Percentiles rank a stretch among this genome's conserved stretches.
These are phyloP conservation scores for Rhodotorula toruloides DNA, from an alignment of 768 basidiomycete species.

Conservation along the genomic window DNA sequence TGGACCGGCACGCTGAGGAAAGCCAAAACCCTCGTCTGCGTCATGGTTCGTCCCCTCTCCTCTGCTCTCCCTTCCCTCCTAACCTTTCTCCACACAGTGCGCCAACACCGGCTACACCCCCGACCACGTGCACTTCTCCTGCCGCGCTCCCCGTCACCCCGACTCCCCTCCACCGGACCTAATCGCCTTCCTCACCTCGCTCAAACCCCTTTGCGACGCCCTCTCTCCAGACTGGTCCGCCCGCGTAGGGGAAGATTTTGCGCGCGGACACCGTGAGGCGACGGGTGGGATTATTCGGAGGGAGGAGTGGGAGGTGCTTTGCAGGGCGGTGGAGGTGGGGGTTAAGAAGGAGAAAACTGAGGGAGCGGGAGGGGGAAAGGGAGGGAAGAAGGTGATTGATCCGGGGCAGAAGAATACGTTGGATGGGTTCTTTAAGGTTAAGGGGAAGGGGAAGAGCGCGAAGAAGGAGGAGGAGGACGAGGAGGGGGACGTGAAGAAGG, in stretches of 20 bases:
- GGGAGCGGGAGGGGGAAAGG: neutral
- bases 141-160: conserved; percentile 19
- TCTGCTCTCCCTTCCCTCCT: conserved; percentile 43
- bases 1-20: conserved; percentile 51
- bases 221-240: conserved; percentile 39
- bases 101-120: conserved; percentile 46
- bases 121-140: conserved; percentile 32
- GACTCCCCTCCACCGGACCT: conserved; percentile 5
- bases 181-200: conserved; percentile 21
- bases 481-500: neutral
- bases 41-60: conserved; percentile 24
- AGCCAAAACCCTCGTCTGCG: conserved; percentile 33
- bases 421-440: conserved; percentile 24
- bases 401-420: conserved; percentile 26
- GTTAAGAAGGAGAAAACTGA: conserved; percentile 19
- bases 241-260: conserved; percentile 52
- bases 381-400: conserved; percentile 6
- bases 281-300: conserved; percentile 56
- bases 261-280: conserved; percentile 53
- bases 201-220: conserved; percentile 11
- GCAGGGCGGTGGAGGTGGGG: conserved; percentile 19
- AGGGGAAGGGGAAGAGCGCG: neutral
- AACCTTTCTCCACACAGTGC: conserved; percentile 49
- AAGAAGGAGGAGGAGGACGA: neutral
- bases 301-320: conserved; percentile 33